Evolutionary conservation across 345 rosid species (phyloP).

Genomic region (Rhodamnia rubescens): DNA sequence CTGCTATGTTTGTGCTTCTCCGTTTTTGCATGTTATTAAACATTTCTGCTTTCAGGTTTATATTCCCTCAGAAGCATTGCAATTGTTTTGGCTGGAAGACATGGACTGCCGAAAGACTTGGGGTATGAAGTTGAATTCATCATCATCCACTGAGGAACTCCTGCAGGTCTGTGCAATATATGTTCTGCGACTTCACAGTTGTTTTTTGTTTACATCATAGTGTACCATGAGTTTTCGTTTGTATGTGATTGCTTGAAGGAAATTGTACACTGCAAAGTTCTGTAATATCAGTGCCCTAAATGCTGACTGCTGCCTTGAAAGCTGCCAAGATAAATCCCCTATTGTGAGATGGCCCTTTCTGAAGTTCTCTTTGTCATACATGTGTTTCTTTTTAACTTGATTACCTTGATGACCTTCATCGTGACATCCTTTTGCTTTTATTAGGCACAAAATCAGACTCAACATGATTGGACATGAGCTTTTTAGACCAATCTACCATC

Average conservation of each 20-base stretch:
- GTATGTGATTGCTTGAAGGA: background rate
- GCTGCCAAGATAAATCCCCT: background rate
- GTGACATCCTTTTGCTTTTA: background rate
- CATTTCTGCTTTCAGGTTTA: slow-evolving; percentile 30
- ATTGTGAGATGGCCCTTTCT: background rate
- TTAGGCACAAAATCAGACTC: background rate
- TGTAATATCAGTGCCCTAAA: background rate
- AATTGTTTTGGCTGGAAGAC: slow-evolving; percentile 56
- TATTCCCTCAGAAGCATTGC: slow-evolving; percentile 72
- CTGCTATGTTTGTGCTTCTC: background rate
- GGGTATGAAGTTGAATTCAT: slow-evolving; percentile 45
- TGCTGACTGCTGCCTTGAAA: background rate
- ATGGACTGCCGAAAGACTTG: slow-evolving; percentile 31
- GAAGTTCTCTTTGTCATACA: background rate
- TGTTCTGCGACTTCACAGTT: background rate
- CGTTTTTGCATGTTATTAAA: background rate
- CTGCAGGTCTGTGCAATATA: slow-evolving; percentile 47
- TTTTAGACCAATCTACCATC: background rate
- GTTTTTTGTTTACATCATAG: background rate
- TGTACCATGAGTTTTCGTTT: background rate
- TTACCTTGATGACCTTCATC: background rate
- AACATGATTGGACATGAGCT: background rate
- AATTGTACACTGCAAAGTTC: background rate
- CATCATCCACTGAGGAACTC: slow-evolving; percentile 57
- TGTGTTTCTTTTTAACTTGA: background rate